Evolutionary conservation across 306 rosid species (phyloP).

Genomic region (Fagus sylvatica): DNA sequence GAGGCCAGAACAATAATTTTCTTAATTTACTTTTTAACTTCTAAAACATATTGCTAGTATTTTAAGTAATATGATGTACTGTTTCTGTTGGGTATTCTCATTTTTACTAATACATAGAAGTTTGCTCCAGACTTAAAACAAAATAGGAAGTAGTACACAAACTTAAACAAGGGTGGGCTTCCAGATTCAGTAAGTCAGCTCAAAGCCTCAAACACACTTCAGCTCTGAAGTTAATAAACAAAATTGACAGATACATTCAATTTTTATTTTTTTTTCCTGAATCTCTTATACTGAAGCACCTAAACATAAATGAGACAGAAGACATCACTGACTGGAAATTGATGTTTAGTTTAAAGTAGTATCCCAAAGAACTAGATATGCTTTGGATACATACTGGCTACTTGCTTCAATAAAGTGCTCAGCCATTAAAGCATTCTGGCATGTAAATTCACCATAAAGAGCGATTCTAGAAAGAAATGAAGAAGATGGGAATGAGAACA

Average conservation of each 20-base stretch:
- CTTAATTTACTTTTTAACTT: not conserved
- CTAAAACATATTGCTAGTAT: not conserved
- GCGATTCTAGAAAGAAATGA: conserved; percentile 62
- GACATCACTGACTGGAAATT: not conserved
- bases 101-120: not conserved
- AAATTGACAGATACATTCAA: not conserved
- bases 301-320: conserved; percentile 18
- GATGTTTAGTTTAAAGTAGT: conserved; percentile 17
- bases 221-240: not conserved
- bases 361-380: conserved; percentile 34
- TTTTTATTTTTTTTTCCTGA: not conserved
- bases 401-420: conserved; percentile 99
- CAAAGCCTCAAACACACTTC: not conserved
- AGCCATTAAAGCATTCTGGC: conserved; percentile 97
- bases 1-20: too few relatives aligned
- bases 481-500: conserved; percentile 12
- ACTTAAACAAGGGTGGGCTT: not conserved
- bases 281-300: not conserved
- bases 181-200: not conserved
- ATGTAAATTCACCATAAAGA: conserved; percentile 79
- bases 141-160: not conserved
- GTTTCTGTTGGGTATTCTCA: not conserved
- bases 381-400: conserved; percentile 97
- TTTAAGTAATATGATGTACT: not conserved
- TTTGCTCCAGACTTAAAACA: not conserved